Evolutionary conservation across 1,284 basidiomycete species (phyloP).

Genomic region (Cerrena zonata): DNA sequence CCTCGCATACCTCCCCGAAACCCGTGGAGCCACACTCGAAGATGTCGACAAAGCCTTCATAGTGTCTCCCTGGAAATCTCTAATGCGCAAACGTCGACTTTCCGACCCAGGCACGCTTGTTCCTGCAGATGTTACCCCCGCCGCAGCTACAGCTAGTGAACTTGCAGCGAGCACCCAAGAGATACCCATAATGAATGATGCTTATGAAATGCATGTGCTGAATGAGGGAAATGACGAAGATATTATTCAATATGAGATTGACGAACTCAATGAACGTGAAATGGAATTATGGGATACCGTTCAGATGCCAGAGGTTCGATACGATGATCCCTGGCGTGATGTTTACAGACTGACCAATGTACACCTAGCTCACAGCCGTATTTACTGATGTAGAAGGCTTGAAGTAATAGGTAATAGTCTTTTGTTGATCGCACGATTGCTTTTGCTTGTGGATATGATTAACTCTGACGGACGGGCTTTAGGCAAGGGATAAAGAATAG

Average conservation of each 20-base stretch:
- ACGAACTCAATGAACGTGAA: background rate
- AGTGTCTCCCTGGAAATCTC: constrained; percentile 21
- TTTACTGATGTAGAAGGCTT: background rate
- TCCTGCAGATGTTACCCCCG: background rate
- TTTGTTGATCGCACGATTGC: too few species aligned
- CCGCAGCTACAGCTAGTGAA: background rate
- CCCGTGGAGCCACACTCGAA: constrained; percentile 40
- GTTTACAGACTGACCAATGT: constrained; percentile 4
- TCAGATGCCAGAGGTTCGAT: constrained; percentile 12
- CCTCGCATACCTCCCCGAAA: constrained; percentile 40
- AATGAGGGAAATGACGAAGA: background rate
- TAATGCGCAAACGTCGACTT: background rate
- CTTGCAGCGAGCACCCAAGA: background rate
- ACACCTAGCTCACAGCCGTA: background rate
- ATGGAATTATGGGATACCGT: background rate
- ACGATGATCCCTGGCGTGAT: constrained; percentile 7
- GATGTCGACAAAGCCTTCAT: constrained; percentile 36
- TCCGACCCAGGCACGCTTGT: background rate
- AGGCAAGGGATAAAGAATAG: background rate
- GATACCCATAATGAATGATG: background rate
- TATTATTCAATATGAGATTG: background rate
- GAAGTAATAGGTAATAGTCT: too few species aligned
- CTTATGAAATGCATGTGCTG: background rate
- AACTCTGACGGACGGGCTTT: too few species aligned
- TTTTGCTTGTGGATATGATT: too few species aligned